Evolutionary conservation across 805 yeast species (phyloP).

Genomic region (Wickerhamiella australiensis): DNA sequence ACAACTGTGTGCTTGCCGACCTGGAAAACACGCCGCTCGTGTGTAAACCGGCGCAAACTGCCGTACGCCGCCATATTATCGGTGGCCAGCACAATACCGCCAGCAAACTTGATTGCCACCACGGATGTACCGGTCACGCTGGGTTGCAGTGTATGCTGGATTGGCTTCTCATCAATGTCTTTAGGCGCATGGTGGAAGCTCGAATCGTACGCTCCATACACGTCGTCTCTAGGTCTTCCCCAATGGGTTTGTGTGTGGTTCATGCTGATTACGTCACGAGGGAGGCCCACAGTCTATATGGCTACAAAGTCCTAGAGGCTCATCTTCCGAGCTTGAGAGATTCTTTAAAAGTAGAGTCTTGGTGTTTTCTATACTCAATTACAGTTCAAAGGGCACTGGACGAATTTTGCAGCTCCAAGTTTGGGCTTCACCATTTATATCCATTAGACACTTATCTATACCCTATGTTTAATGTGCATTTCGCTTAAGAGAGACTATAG

Average conservation of each 20-base stretch:
- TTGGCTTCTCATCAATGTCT: conserved; percentile 40
- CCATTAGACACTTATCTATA: no score
- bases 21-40: conserved; percentile 70
- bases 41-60: conserved; percentile 72
- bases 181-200: conserved; percentile 39
- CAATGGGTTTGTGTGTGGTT: conserved; percentile 89
- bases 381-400: no score
- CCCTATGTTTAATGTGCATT: no score
- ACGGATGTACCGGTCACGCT: conserved; percentile 95
- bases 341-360: background rate
- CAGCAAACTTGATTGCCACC: conserved; percentile 74
- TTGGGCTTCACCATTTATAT: no score
- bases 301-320: background rate
- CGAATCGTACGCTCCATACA: conserved; percentile 63
- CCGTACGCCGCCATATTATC: conserved; percentile 90
- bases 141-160: conserved; percentile 83
- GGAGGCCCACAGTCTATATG: background rate
- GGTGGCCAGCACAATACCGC: conserved; percentile 90
- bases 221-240: conserved; percentile 85
- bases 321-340: background rate
- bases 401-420: no score
- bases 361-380: no score
- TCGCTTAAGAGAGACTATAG: no score
- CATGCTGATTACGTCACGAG: conserved; percentile 38
- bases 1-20: conserved; percentile 83